phyloP scores from a whole-genome alignment of 2,329 filamentous ascomycete species.

The Canariomyces notabilis region DNA sequence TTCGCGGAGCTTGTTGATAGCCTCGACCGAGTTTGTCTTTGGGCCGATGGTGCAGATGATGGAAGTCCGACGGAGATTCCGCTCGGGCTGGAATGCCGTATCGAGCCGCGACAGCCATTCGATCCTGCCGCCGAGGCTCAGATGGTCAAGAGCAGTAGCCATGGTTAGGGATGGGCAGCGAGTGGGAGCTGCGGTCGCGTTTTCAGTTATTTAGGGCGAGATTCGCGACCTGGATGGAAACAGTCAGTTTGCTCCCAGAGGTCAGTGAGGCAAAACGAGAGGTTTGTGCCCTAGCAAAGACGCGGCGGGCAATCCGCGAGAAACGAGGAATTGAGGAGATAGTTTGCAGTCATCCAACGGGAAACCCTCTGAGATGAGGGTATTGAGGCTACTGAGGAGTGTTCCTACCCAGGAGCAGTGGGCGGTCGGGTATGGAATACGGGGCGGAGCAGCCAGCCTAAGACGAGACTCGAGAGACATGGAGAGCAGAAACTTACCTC shows the following conservation, averaged over 20 bases:
- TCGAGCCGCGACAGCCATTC: conserved; percentile 68
- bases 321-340: not conserved
- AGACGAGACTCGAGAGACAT: not conserved
- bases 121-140: conserved; percentile 68
- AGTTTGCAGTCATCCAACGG: not conserved
- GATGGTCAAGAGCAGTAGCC: conserved; percentile 76
- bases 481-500: not conserved
- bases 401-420: not conserved
- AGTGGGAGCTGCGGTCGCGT: conserved; percentile 1
- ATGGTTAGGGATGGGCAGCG: conserved; percentile 35
- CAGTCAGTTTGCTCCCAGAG: conserved; percentile 9
- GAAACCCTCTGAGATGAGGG: no score
- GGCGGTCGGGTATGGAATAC: not conserved
- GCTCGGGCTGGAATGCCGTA: conserved; percentile 79
- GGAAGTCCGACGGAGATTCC: conserved; percentile 91
- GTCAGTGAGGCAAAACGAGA: not conserved
- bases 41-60: conserved; percentile 99
- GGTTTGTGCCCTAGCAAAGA: not conserved
- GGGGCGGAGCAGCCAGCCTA: no score
- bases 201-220: conserved; percentile 4
- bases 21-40: conserved; percentile 97
- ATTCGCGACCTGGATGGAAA: not conserved
- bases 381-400: no score
- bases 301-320: not conserved
- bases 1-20: conserved; percentile 88